Evolutionary conservation across 2,329 filamentous ascomycete genomes (phyloP).

Genomic region (Teratosphaeria pseudoeucalypti): DNA sequence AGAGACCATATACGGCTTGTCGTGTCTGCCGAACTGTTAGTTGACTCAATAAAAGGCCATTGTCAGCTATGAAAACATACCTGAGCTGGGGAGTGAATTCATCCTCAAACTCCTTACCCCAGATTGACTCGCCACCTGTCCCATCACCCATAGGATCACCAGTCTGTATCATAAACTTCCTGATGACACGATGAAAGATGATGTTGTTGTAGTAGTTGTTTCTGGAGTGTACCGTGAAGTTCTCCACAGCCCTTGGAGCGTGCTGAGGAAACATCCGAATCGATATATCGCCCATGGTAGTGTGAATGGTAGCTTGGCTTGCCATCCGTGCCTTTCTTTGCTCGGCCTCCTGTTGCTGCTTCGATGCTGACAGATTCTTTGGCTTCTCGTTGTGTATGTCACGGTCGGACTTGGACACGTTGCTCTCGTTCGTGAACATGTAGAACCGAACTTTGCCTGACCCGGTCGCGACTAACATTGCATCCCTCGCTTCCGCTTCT

Average conservation of each 20-base stretch:
- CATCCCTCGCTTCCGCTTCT: conserved; percentile 82
- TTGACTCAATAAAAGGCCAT: not conserved
- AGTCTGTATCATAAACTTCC: conserved; percentile 95
- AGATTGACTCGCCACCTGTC: conserved; percentile 83
- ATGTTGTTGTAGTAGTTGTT: conserved; percentile 95
- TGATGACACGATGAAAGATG: conserved; percentile 93
- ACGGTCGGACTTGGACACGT: conserved; percentile 70
- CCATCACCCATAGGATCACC: conserved; percentile 83
- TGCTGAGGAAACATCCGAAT: conserved; percentile 87
- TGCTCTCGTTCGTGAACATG: conserved; percentile 89
- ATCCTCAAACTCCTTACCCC: conserved; percentile 85
- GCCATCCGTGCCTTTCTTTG: conserved; percentile 62
- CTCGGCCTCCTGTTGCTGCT: conserved; percentile 41
- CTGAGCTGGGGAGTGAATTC: conserved; percentile 75
- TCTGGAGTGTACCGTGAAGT: conserved; percentile 85
- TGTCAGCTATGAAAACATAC: not conserved
- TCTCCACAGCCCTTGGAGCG: conserved; percentile 90
- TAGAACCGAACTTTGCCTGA: conserved; percentile 88
- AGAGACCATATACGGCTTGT: conserved; percentile 90
- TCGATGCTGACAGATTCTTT: conserved; percentile 46
- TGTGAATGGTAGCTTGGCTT: conserved; percentile 76
- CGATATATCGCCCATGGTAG: conserved; percentile 86
- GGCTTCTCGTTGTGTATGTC: conserved; percentile 96
- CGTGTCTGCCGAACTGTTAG: conserved; percentile 44
- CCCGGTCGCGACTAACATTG: conserved; percentile 75